phyloP scores from a whole-genome alignment of 1,284 basidiomycete genomes.

The Tausonia pullulans region DNA sequence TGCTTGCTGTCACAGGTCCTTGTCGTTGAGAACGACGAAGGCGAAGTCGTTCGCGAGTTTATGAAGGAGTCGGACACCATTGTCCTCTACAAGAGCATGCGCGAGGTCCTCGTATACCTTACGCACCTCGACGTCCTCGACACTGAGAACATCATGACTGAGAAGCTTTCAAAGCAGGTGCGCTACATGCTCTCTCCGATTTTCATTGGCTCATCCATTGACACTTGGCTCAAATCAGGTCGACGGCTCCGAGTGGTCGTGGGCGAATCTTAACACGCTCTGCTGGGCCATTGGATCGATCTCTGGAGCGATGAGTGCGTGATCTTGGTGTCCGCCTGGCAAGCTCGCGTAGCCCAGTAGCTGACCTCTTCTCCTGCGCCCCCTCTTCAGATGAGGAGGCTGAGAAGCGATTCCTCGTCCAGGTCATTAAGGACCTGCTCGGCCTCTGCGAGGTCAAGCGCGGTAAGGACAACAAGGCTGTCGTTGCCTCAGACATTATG shows the following conservation, averaged over 20 bases:
- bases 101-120: constrained; percentile 90
- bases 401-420: constrained; percentile 97
- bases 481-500: constrained; percentile 99
- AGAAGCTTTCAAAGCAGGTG: constrained; percentile 86
- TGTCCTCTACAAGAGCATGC: constrained; percentile 98
- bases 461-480: constrained; percentile 99
- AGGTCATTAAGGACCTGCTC: constrained; percentile 96
- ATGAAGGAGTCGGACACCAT: constrained; percentile 99
- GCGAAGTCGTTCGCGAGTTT: constrained; percentile 98
- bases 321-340: neutral
- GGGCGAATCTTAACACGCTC: constrained; percentile 97
- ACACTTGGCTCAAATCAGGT: constrained; percentile 39
- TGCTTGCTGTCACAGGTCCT: constrained; percentile 51
- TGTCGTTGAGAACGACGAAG: constrained; percentile 98
- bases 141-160: constrained; percentile 92
- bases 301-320: constrained; percentile 95
- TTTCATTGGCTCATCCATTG: neutral
- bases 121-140: constrained; percentile 94
- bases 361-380: neutral
- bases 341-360: neutral
- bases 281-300: constrained; percentile 99
- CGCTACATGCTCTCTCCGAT: constrained; percentile 16
- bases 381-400: constrained; percentile 73
- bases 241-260: constrained; percentile 96
- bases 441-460: constrained; percentile 97